Percentiles rank a stretch among this genome's conserved stretches.
Conservation (phyloP, 2,329 filamentous ascomycete genomes). For the Sporothrix protearum region DNA sequence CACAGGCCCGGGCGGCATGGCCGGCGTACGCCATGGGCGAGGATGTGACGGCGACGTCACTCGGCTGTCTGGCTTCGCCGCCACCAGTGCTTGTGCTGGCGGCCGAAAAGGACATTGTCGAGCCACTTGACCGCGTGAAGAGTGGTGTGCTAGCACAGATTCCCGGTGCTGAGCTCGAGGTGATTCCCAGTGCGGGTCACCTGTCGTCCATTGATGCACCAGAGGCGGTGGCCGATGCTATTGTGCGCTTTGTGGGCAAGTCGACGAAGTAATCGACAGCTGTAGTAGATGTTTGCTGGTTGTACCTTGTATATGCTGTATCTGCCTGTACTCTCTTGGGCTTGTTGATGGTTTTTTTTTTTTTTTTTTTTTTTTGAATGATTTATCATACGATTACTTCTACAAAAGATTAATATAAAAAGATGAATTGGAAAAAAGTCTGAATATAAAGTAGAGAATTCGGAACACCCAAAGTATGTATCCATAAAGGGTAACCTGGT, state of each 20-base stretch:
- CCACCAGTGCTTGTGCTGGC: conserved; percentile 32
- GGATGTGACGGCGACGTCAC: conserved; percentile 30
- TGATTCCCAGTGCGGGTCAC: conserved; percentile 27
- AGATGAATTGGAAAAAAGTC: no score
- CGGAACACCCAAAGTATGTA: no score
- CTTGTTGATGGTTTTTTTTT: background rate
- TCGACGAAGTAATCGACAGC: background rate
- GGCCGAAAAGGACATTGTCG: conserved; percentile 30
- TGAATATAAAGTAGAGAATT: no score
- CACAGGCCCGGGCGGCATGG: conserved; percentile 37
- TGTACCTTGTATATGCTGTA: background rate
- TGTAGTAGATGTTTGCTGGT: background rate
- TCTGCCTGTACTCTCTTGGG: background rate
- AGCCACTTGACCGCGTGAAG: conserved; percentile 33
- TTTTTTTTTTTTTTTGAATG: background rate
- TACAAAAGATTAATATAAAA: no score
- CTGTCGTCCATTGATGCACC: conserved; percentile 26
- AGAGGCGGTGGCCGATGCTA: conserved; percentile 14
- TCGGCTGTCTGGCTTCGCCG: background rate
- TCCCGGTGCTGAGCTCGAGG: conserved; percentile 20
- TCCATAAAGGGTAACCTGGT: no score
- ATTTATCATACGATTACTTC: no score
- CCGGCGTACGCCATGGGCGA: conserved; percentile 37
- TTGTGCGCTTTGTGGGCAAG: conserved; percentile 30
- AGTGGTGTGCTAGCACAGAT: conserved; percentile 30